phyloP scores from a whole-genome alignment of 768 basidiomycete genomes.

The Leccinum arenicola region DNA sequence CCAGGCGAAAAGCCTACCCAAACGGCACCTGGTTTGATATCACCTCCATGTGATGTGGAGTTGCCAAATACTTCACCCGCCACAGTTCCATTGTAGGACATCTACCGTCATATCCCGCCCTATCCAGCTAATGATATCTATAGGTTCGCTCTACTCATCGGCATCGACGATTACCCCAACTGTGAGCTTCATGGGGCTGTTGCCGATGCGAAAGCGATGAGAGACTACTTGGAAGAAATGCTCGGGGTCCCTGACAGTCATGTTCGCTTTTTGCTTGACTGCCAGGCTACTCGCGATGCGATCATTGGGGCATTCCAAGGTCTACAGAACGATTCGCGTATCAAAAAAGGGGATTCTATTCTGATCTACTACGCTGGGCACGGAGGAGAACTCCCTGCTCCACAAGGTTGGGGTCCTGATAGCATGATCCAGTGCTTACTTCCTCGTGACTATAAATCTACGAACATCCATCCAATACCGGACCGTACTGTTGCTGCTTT shows the following conservation, averaged over 20 bases:
- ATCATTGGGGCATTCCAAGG: conserved; percentile 30
- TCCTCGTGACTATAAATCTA: conserved; percentile 33
- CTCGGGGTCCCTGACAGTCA: conserved; percentile 32
- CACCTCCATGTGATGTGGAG: neutral
- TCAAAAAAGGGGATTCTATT: conserved; percentile 32
- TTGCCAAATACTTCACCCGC: neutral
- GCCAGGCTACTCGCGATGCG: conserved; percentile 33
- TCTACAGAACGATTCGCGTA: conserved; percentile 27
- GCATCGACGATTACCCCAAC: conserved; percentile 38
- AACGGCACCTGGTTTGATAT: neutral
- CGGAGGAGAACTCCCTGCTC: conserved; percentile 36
- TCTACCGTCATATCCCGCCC: neutral
- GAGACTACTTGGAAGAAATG: conserved; percentile 29
- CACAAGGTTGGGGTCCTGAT: conserved; percentile 23
- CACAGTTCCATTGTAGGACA: neutral
- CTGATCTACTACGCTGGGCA: conserved; percentile 47
- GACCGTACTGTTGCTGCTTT: conserved; percentile 41
- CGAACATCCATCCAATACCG: conserved; percentile 34
- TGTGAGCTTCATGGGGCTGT: conserved; percentile 36
- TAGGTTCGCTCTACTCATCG: conserved; percentile 41
- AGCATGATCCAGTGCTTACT: conserved; percentile 27
- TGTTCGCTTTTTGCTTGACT: conserved; percentile 38
- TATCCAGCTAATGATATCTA: neutral
- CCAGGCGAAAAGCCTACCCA: neutral
- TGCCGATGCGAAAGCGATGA: conserved; percentile 39